Percentiles rank a stretch among this genome's conserved stretches.
Evolutionary conservation across 306 rosid genomes (phyloP).

Genomic region (Ceratonia siliqua): DNA sequence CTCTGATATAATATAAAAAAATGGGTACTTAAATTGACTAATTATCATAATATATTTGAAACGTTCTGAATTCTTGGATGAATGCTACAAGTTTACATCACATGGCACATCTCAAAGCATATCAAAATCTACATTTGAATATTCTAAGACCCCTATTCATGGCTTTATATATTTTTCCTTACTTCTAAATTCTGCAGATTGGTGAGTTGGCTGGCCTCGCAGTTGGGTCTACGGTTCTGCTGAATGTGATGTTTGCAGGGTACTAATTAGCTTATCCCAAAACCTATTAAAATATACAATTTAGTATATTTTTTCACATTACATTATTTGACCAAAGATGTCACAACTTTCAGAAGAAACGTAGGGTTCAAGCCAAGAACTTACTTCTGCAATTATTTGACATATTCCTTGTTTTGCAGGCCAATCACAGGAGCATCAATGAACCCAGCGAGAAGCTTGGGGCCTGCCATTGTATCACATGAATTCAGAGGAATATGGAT

Average conservation of each 20-base stretch:
- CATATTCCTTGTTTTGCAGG: constrained; percentile 35
- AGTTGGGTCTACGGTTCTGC: constrained; percentile 71
- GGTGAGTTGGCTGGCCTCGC: constrained; percentile 94
- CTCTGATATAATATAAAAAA: constrained; percentile 6
- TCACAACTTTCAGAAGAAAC: background rate
- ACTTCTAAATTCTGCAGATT: constrained; percentile 43
- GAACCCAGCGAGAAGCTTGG: constrained; percentile 89
- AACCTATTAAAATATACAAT: background rate
- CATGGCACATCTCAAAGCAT: background rate
- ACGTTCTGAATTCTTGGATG: constrained; percentile 25
- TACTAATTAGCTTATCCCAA: constrained; percentile 31
- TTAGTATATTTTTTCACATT: background rate
- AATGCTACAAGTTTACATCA: constrained; percentile 25
- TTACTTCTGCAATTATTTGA: background rate
- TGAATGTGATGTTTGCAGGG: constrained; percentile 83
- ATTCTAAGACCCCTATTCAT: background rate
- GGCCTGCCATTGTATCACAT: constrained; percentile 63
- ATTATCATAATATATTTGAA: constrained; percentile 16
- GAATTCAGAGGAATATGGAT: constrained; percentile 66
- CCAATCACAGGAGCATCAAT: constrained; percentile 87
- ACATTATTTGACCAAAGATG: background rate
- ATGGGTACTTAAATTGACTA: constrained; percentile 29
- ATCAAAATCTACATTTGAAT: constrained; percentile 12
- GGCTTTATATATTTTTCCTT: background rate
- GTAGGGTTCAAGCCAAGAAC: background rate